Percentiles rank a stretch among this genome's conserved stretches.
Evolutionary conservation across 306 rosid genomes (phyloP).

Genomic region (Sphenostylis stenocarpa): DNA sequence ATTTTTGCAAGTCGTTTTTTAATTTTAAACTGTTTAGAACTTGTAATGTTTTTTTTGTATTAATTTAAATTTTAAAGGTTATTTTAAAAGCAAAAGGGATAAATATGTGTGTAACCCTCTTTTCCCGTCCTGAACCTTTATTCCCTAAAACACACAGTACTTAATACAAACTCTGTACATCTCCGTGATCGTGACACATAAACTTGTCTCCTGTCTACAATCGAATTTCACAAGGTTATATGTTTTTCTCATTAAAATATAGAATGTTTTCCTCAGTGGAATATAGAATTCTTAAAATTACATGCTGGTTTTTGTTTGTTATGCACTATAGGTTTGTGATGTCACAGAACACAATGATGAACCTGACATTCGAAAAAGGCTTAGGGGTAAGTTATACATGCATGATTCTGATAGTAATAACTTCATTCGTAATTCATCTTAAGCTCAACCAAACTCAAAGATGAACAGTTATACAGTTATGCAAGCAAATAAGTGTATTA

Average conservation of each 20-base stretch:
- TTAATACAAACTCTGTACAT: neutral
- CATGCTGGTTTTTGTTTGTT: neutral
- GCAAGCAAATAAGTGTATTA: neutral
- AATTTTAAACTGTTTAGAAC: neutral
- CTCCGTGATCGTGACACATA: conserved; percentile 1
- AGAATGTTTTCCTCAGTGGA: neutral
- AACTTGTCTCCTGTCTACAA: neutral
- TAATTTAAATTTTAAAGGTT: neutral
- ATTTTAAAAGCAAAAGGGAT: neutral
- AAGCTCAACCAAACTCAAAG: conserved; percentile 14
- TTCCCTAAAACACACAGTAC: conserved; percentile 7
- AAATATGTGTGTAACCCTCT: neutral
- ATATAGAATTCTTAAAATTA: neutral
- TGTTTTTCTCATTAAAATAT: neutral
- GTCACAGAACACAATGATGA: conserved; percentile 38
- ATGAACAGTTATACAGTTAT: neutral
- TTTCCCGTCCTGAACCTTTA: neutral
- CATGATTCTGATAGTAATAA: conserved; percentile 17
- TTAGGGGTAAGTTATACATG: neutral
- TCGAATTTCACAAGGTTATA: neutral
- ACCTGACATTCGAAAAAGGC: conserved; percentile 19
- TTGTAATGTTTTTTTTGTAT: too few species aligned
- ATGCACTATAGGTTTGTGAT: conserved; percentile 7
- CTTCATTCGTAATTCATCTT: conserved; percentile 9
- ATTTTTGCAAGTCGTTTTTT: too few species aligned